Evolutionary conservation across 2,329 filamentous ascomycete genomes (phyloP).

Genomic region (Penicillium frequentans): DNA sequence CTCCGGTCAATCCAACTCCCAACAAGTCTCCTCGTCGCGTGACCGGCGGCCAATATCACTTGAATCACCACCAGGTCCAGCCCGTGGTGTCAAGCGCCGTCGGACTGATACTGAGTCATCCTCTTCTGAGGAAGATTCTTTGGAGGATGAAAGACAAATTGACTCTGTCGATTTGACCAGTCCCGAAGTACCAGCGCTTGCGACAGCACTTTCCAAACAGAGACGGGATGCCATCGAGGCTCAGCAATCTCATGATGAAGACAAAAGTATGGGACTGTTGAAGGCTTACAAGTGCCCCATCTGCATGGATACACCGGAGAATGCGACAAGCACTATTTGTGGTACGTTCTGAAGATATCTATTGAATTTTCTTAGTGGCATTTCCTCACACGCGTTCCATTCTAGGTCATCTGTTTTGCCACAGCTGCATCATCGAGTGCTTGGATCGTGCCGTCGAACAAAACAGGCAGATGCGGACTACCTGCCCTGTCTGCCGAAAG

Average conservation of each 20-base stretch:
- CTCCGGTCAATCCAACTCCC: not conserved
- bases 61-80: not conserved
- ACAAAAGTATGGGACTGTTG: constrained; percentile 38
- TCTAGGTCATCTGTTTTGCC: constrained; percentile 63
- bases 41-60: not conserved
- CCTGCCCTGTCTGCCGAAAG: constrained; percentile 49
- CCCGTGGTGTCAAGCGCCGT: constrained; percentile 16
- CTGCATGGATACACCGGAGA: constrained; percentile 62
- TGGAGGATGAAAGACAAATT: constrained; percentile 27
- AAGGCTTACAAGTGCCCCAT: constrained; percentile 60
- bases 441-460: constrained; percentile 57
- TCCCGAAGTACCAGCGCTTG: constrained; percentile 42
- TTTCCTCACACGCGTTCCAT: not conserved
- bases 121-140: not conserved
- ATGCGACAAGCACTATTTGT: constrained; percentile 61
- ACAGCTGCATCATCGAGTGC: constrained; percentile 62
- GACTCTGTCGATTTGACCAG: constrained; percentile 54
- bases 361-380: not conserved
- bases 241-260: constrained; percentile 35
- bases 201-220: constrained; percentile 53
- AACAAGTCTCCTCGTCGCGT: not conserved
- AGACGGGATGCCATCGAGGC: constrained; percentile 52
- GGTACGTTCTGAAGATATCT: constrained; percentile 44
- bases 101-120: constrained; percentile 5
- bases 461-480: constrained; percentile 35